A percentile compares a stretch with the other conserved stretches of the same genome.
Conservation (phyloP, 2,329 filamentous ascomycete genomes). For the Claviceps sp. region DNA sequence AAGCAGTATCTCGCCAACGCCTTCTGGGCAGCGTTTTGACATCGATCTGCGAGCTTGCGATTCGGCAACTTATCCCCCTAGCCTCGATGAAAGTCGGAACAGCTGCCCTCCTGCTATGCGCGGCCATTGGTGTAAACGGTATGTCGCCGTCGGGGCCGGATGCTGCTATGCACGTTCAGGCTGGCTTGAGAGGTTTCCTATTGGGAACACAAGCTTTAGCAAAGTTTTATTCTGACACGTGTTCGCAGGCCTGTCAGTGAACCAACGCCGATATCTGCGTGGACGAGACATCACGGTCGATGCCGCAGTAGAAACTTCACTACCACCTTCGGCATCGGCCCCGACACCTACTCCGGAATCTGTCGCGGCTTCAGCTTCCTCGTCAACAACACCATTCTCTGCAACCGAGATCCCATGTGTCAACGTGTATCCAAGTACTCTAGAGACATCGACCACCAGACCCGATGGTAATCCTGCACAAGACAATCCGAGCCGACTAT, state of each 20-base stretch:
- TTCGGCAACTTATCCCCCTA: background rate
- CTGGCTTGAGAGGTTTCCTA: background rate
- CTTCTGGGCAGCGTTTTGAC: too few relatives aligned
- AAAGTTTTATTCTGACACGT: background rate
- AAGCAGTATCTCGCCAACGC: too few relatives aligned
- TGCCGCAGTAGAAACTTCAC: background rate
- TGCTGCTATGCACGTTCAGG: background rate
- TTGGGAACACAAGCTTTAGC: background rate
- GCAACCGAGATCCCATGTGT: background rate
- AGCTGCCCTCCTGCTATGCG: constrained; percentile 7
- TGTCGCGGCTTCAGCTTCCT: background rate
- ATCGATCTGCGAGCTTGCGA: background rate
- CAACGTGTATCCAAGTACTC: background rate
- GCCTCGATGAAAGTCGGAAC: constrained; percentile 10
- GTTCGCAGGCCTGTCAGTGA: background rate
- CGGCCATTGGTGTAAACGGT: constrained; percentile 6
- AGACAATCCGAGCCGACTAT: background rate
- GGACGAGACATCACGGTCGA: background rate
- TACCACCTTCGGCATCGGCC: background rate
- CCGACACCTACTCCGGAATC: background rate
- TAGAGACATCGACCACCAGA: background rate
- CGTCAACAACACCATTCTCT: background rate
- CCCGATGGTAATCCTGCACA: background rate
- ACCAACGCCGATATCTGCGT: background rate
- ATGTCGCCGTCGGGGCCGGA: background rate